Base-by-base conservation (phyloP, 495 filamentous ascomycete species). In the Penicillium crystallinum region DNA sequence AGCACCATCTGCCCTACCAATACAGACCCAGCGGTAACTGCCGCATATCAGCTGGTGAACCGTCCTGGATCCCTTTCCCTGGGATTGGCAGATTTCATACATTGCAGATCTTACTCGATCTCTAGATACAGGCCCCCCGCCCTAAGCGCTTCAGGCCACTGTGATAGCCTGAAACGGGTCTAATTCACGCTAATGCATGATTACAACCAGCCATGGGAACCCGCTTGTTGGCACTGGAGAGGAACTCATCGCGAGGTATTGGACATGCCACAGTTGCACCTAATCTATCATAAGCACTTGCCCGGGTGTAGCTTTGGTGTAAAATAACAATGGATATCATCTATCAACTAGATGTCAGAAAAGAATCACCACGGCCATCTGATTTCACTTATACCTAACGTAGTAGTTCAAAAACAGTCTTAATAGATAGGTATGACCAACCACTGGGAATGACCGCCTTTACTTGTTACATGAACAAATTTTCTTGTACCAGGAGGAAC, bases 141-240 rank as follows among this genome's bases (percentile, higher is more conserved):
- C 52, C 52, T 44, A 35, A 35, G 38, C 38, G 35, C 45, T 29
- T 40, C 48, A 46, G 42, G 17, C 49, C 31, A 18, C 23, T 46
- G 22, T 37, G 45, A 35, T 22, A 38, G 42, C 34, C 46, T 54
- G 52, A 64, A 58, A 58, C 55, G 55, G 54, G 41, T 46, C 39
- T 61, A 23, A 25, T 40, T 14, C 22, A 50, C 25, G 34, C 58
- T 60, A 52, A 48, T 57, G 56, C 53, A 52, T 34, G 39, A 38
- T 44, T n/a, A 22, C 49, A 29, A 50, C 58, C 38, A 37, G 31
- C 4, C 33, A 22, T 30, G 18, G 10, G n/a, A n/a, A 4, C 14
- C 12, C 27, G 30, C 27, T 25, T 5, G 27, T 50, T 29, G 25
- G 22, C 33, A 11, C 36, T 14, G 2, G 21, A 30, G 2, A 55